A percentile compares a stretch with the other conserved stretches of the same genome.
Evolutionary conservation across 139 green algal genomes (phyloP).

Genomic region (Microglena sp.): DNA sequence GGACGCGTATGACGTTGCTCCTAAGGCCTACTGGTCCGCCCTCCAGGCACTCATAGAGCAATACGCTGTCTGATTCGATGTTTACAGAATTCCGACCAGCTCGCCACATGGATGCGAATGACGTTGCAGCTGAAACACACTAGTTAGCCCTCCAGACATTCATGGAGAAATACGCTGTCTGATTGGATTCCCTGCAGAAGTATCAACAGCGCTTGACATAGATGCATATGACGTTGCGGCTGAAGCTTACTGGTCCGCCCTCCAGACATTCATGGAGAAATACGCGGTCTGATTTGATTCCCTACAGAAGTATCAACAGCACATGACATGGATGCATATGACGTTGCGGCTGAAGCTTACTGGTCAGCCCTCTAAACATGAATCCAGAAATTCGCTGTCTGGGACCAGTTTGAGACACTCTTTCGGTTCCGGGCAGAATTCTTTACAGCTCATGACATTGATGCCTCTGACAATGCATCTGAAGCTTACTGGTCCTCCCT

Average conservation of each 20-base stretch:
- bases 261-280: constrained; percentile 33
- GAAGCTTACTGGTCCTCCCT: constrained; percentile 64
- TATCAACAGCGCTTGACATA: no score
- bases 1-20: constrained; percentile 57
- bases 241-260: constrained; percentile 57
- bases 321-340: constrained; percentile 70
- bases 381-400: constrained; percentile 17
- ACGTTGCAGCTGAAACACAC: constrained; percentile 45
- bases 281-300: no score
- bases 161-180: constrained; percentile 8
- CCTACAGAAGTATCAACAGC: constrained; percentile 43
- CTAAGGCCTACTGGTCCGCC: constrained; percentile 57
- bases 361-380: constrained; percentile 53
- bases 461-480: constrained; percentile 51
- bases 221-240: constrained; percentile 49
- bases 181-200: no score
- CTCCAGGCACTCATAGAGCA: constrained; percentile 32
- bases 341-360: constrained; percentile 45
- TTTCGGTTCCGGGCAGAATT: no score
- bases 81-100: constrained; percentile 44
- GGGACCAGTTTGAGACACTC: no score
- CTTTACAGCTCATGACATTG: constrained; percentile 52
- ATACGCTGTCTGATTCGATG: no score
- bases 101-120: constrained; percentile 70
- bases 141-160: constrained; percentile 53